phyloP scores from a whole-genome alignment of 805 yeast species.

The Komagataella pseudopastoris region DNA sequence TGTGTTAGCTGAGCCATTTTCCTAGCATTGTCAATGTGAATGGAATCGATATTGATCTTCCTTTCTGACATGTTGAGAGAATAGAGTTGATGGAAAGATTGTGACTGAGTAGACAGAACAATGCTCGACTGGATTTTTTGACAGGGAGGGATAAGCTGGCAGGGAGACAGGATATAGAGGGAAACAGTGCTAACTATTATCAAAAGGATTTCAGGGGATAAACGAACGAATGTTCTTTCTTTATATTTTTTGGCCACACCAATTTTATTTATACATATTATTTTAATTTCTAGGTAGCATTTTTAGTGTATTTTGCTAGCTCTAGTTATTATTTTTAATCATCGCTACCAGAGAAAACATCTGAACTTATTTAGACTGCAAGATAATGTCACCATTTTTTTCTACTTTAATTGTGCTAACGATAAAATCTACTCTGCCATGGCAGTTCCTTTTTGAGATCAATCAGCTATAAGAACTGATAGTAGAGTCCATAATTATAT shows the following conservation, averaged over 20 bases:
- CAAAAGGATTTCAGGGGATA: not conserved
- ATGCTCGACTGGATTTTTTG: not conserved
- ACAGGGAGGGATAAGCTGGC: not conserved
- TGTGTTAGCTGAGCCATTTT: conserved; percentile 43
- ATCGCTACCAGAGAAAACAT: no score
- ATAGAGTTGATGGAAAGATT: not conserved
- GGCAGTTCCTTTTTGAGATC: not conserved
- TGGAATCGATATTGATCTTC: conserved; percentile 24
- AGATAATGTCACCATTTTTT: no score
- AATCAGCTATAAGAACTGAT: no score
- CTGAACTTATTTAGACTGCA: no score
- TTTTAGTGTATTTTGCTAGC: no score
- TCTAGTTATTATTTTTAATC: no score
- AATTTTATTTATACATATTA: no score
- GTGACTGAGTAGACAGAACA: not conserved
- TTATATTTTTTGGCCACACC: no score
- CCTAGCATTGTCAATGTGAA: conserved; percentile 48
- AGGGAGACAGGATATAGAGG: not conserved
- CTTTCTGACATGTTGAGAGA: not conserved
- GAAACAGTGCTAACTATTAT: not conserved
- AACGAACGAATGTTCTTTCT: no score
- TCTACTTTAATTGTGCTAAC: no score
- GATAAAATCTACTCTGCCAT: no score
- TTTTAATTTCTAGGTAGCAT: no score
- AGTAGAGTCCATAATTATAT: not conserved